These are phyloP conservation scores for Megacollybia marginata DNA, from an alignment of 768 basidiomycete species.

Conservation along the genomic window DNA sequence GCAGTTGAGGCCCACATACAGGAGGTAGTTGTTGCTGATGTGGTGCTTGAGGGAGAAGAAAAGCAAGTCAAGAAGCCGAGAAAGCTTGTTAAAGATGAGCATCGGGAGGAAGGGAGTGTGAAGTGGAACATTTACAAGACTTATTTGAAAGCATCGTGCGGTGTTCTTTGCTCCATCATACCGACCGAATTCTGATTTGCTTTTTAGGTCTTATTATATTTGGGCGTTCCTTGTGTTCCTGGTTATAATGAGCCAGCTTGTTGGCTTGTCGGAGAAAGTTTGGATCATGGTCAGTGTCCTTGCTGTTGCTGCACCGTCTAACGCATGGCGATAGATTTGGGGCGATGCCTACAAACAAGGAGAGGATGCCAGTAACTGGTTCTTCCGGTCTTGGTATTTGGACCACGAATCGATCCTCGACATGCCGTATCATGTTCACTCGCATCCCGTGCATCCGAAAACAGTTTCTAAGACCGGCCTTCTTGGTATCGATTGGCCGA, in stretches of 20 bases:
- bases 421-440: not conserved
- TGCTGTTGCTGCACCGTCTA: too few relatives aligned
- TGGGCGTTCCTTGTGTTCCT: constrained; percentile 48
- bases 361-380: constrained; percentile 6
- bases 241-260: constrained; percentile 42
- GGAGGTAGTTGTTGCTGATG: constrained; percentile 28
- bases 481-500: constrained; percentile 31
- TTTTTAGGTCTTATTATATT: constrained; percentile 56
- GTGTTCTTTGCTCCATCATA: constrained; percentile 6
- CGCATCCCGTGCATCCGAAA: not conserved
- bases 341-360: constrained; percentile 48
- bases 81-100: constrained; percentile 76
- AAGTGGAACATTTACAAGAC: constrained; percentile 67
- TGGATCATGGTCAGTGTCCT: constrained; percentile 59
- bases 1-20: constrained; percentile 41
- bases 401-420: constrained; percentile 17
- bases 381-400: constrained; percentile 24
- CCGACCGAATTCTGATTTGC: not conserved
- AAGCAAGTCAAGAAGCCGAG: constrained; percentile 40
- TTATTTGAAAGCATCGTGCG: constrained; percentile 68
- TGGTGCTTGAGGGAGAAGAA: constrained; percentile 18
- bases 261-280: constrained; percentile 53
- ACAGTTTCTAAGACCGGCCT: constrained; percentile 8
- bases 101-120: constrained; percentile 73
- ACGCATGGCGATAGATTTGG: constrained; percentile 39